phyloP scores from a whole-genome alignment of 768 basidiomycete genomes.

The Panaeolus papilionaceus region DNA sequence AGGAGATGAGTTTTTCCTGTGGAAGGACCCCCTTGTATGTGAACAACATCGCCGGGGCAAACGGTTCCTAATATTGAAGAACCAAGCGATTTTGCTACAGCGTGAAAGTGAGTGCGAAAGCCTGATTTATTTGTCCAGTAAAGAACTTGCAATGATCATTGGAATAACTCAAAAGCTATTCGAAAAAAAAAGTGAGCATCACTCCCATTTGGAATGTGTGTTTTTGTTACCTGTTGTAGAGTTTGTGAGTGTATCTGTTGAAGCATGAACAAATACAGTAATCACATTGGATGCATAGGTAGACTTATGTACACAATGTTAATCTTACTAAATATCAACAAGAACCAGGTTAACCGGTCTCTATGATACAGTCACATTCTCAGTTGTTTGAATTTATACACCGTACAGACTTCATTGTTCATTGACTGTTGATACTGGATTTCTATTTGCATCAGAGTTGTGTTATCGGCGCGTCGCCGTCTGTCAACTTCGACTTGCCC shows the following conservation, averaged over 20 bases:
- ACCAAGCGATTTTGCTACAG: neutral
- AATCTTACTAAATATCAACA: too few relatives aligned
- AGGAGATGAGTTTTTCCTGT: constrained; percentile 85
- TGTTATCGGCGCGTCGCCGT: neutral
- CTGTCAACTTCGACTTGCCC: constrained; percentile 48
- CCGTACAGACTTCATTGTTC: too few relatives aligned
- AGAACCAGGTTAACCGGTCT: too few relatives aligned
- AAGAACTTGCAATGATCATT: constrained; percentile 19
- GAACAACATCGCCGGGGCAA: constrained; percentile 66
- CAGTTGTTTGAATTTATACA: too few relatives aligned
- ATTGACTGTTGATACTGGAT: too few relatives aligned
- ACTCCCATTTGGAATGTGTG: constrained; percentile 17
- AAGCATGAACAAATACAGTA: neutral
- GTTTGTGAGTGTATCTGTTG: constrained; percentile 40
- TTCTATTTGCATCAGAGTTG: neutral
- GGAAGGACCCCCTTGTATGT: constrained; percentile 76
- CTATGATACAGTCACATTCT: neutral
- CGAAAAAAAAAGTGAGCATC: constrained; percentile 47
- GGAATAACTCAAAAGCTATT: constrained; percentile 23
- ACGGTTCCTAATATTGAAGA: constrained; percentile 1
- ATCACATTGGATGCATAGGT: too few relatives aligned
- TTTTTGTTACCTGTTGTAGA: constrained; percentile 33
- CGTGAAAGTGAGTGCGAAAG: constrained; percentile 39
- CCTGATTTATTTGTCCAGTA: constrained; percentile 34
- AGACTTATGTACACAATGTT: too few relatives aligned